Conservation (phyloP, 192 early-diverging fungal species). For the Entophlyctis helioformis region DNA sequence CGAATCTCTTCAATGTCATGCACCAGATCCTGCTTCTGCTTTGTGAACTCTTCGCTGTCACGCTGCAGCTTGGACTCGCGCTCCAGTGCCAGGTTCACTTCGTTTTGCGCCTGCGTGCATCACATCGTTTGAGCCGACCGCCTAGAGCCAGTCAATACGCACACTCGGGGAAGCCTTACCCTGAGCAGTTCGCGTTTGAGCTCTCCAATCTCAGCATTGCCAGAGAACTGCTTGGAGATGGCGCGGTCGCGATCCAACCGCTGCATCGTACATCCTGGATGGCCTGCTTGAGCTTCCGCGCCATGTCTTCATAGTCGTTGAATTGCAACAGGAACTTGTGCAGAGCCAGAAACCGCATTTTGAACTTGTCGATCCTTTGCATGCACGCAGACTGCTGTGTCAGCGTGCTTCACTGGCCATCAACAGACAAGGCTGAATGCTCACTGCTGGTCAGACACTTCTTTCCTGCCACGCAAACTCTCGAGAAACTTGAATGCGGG, state of each 20-base stretch:
- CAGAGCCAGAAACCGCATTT: constrained; percentile 22
- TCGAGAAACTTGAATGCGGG: constrained; percentile 32
- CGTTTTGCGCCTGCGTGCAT: constrained; percentile 41
- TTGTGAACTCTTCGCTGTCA: no score
- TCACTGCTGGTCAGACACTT: constrained; percentile 6
- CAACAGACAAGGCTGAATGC: no score
- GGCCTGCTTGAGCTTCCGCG: constrained; percentile 31
- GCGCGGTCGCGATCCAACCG: constrained; percentile 38
- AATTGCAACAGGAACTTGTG: constrained; percentile 23
- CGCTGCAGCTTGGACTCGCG: no score
- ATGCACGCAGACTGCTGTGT: no score
- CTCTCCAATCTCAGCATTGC: constrained; percentile 48
- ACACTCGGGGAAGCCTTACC: constrained; percentile 11
- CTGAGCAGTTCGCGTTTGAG: constrained; percentile 46
- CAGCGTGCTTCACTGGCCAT: no score
- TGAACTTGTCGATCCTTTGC: constrained; percentile 23
- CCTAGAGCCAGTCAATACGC: no score
- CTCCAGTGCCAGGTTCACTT: constrained; percentile 37
- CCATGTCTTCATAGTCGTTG: constrained; percentile 33
- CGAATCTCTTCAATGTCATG: no score
- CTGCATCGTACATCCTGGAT: constrained; percentile 34
- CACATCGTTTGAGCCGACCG: no score
- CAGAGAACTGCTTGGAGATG: constrained; percentile 29
- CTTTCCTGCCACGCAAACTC: constrained; percentile 9
- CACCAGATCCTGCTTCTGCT: no score